Conservation (phyloP, 495 filamentous ascomycete species). For the Rostrohypoxylon terebratum region DNA sequence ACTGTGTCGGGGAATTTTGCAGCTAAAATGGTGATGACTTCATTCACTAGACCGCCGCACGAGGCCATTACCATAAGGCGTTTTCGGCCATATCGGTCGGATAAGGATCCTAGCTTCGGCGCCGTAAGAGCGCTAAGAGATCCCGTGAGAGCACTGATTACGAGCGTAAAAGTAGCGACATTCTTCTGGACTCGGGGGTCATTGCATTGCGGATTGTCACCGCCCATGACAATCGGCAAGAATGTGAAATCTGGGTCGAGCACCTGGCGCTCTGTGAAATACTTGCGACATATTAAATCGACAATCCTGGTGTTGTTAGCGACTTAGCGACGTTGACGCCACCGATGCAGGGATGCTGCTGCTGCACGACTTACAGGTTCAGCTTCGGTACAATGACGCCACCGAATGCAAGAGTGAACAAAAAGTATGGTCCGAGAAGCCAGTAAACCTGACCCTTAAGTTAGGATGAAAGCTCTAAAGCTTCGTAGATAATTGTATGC, state of each 20-base stretch:
- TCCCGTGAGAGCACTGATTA: conserved; percentile 76
- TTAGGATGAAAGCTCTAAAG: conserved; percentile 26
- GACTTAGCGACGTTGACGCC: conserved; percentile 25
- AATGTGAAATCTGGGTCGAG: conserved; percentile 70
- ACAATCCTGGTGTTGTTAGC: conserved; percentile 66
- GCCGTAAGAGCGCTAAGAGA: conserved; percentile 78
- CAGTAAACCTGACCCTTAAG: conserved; percentile 75
- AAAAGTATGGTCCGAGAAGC: conserved; percentile 79
- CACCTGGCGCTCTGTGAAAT: conserved; percentile 71
- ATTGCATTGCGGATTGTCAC: conserved; percentile 78
- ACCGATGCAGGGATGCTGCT: not conserved
- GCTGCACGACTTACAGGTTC: conserved; percentile 65
- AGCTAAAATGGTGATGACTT: conserved; percentile 80
- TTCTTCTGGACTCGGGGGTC: conserved; percentile 74
- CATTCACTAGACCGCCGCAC: conserved; percentile 72
- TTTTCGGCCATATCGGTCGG: conserved; percentile 88
- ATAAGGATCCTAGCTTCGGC: conserved; percentile 85
- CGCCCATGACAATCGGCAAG: conserved; percentile 72
- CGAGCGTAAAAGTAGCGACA: conserved; percentile 82
- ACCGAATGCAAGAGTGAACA: conserved; percentile 86
- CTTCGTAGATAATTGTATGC: not conserved
- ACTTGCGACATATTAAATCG: conserved; percentile 81
- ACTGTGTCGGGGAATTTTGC: conserved; percentile 77
- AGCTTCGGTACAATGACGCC: conserved; percentile 82
- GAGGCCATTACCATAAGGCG: conserved; percentile 74